A percentile compares a stretch with the other conserved stretches of the same genome.
Conservation (phyloP, 192 early-diverging fungal genomes). For the Coemansia sp. region DNA sequence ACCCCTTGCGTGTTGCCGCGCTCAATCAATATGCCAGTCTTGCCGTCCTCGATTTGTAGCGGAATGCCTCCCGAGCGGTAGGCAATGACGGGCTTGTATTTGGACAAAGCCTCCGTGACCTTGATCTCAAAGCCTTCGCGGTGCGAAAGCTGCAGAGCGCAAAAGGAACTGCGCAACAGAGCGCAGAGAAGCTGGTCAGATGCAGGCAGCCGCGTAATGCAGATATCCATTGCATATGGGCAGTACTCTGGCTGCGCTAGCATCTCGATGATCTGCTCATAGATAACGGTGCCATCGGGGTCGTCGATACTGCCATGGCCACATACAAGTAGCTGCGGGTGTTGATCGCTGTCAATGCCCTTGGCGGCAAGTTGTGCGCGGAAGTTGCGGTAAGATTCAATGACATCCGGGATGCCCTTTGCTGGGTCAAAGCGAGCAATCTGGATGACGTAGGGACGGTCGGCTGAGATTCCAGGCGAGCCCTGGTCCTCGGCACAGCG, state of each 20-base stretch:
- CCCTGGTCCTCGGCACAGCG: constrained; percentile 71
- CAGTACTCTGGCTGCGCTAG: constrained; percentile 55
- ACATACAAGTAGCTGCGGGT: constrained; percentile 72
- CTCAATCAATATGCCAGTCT: constrained; percentile 67
- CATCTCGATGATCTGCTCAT: constrained; percentile 56
- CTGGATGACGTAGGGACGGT: constrained; percentile 78
- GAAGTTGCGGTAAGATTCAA: constrained; percentile 67
- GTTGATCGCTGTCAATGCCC: constrained; percentile 40
- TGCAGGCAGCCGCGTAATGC: constrained; percentile 65
- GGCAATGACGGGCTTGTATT: constrained; percentile 69
- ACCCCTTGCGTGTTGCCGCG: constrained; percentile 63
- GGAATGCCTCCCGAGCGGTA: constrained; percentile 74
- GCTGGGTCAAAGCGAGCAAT: constrained; percentile 82
- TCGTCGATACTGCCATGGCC: constrained; percentile 83
- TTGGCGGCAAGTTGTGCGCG: constrained; percentile 57
- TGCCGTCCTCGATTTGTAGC: constrained; percentile 69
- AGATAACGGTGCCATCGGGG: constrained; percentile 73
- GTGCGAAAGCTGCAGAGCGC: constrained; percentile 74
- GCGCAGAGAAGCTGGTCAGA: constrained; percentile 79
- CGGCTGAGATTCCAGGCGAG: constrained; percentile 56
- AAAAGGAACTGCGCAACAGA: constrained; percentile 66
- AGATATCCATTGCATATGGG: constrained; percentile 57
- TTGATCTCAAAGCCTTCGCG: constrained; percentile 87
- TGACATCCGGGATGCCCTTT: constrained; percentile 76
- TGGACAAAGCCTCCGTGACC: constrained; percentile 72